These are phyloP conservation scores for Glaciozyma antarctica DNA, from an alignment of 768 basidiomycete genomes.

Conservation along the genomic window DNA sequence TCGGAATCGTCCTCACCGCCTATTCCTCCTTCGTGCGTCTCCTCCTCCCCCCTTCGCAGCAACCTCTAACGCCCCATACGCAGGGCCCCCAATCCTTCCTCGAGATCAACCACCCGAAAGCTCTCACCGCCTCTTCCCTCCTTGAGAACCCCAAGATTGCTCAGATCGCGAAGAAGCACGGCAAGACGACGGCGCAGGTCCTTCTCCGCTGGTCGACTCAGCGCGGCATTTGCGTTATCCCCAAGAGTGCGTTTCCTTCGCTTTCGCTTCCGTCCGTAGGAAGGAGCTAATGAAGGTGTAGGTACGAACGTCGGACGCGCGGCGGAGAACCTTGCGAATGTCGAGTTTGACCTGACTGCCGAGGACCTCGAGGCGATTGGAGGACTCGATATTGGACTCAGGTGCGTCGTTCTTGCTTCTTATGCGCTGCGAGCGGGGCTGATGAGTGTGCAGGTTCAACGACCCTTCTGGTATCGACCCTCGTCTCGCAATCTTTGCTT, in stretches of 20 bases:
- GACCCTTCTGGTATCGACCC: slow-evolving; percentile 60
- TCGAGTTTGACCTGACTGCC: neutral
- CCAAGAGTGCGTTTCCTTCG: slow-evolving; percentile 45
- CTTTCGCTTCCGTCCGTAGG: too few species aligned
- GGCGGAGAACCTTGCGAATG: neutral
- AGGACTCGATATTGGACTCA: neutral
- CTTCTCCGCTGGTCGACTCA: slow-evolving; percentile 72
- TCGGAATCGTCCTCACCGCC: slow-evolving; percentile 49
- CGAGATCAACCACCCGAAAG: slow-evolving; percentile 57
- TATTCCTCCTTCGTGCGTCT: slow-evolving; percentile 53
- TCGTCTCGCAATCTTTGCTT: slow-evolving; percentile 62
- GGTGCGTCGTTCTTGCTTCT: neutral
- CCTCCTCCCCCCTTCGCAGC: slow-evolving; percentile 1
- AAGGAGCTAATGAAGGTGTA: neutral
- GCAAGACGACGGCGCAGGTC: slow-evolving; percentile 52
- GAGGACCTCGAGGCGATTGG: neutral
- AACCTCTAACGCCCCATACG: too few species aligned
- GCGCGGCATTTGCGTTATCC: slow-evolving; percentile 62
- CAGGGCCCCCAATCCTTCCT: slow-evolving; percentile 45
- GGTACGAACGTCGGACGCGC: neutral
- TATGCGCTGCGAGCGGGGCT: slow-evolving; percentile 12
- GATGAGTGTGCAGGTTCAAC: slow-evolving; percentile 49
- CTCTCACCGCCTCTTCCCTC: slow-evolving; percentile 33
- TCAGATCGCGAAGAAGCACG: slow-evolving; percentile 18
- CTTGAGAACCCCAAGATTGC: slow-evolving; percentile 20